These are phyloP conservation scores for Plasmodium blacklocki DNA, from an alignment of 169 alveolate species.

Conservation along the genomic window DNA sequence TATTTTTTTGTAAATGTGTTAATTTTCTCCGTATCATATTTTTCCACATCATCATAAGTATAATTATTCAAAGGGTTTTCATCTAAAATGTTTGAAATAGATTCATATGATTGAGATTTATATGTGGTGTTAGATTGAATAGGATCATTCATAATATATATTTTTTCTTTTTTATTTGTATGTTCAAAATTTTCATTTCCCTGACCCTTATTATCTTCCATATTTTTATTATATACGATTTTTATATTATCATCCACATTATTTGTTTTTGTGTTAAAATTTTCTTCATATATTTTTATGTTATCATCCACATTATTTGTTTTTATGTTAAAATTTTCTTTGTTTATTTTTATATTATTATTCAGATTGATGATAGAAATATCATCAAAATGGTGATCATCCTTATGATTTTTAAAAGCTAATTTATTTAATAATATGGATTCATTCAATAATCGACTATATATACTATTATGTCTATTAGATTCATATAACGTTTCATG, in stretches of 20 bases:
- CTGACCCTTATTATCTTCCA: neutral
- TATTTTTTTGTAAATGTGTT: neutral
- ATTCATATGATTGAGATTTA: too few species aligned
- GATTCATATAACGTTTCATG: conserved; percentile 27
- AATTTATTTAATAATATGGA: neutral
- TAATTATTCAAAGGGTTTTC: neutral
- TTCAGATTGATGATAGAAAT: neutral
- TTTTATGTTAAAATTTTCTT: neutral
- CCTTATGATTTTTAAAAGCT: neutral
- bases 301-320: neutral
- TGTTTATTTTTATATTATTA: neutral
- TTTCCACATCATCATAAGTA: neutral
- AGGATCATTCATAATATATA: too few species aligned
- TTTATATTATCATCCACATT: neutral
- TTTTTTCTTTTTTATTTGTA: too few species aligned
- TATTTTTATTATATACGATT: neutral
- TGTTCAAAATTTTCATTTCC: neutral
- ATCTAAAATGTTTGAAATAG: too few species aligned
- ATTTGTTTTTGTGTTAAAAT: neutral
- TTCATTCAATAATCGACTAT: conserved; percentile 16
- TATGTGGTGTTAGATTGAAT: too few species aligned
- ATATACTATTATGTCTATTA: neutral
- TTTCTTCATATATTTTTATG: neutral
- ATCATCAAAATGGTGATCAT: neutral
- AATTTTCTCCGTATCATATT: neutral